These are phyloP conservation scores for Hortaea werneckii DNA, from an alignment of 2,329 filamentous ascomycete species.

Conservation along the genomic window DNA sequence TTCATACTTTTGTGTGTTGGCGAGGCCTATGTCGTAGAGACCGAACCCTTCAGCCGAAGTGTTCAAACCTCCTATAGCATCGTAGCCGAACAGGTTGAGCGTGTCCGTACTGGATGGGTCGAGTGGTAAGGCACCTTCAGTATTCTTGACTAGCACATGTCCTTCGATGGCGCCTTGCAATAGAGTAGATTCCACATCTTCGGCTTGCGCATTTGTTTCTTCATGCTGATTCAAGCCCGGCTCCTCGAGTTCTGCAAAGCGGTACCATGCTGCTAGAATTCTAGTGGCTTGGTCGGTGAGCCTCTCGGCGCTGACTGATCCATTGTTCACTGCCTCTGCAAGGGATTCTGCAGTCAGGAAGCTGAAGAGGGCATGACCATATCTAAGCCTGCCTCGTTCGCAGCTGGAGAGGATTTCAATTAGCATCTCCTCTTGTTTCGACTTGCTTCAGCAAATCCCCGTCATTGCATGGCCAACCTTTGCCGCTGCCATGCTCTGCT, in stretches of 20 bases:
- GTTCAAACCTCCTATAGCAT: not conserved
- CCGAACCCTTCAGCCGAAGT: too few species aligned
- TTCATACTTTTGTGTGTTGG: too few species aligned
- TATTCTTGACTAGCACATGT: conserved; percentile 55
- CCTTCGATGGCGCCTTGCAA: conserved; percentile 47
- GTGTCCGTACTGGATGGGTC: conserved; percentile 32
- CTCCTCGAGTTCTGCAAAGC: conserved; percentile 7
- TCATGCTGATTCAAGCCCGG: conserved; percentile 2
- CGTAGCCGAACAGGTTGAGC: not conserved
- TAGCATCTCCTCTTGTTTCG: too few species aligned
- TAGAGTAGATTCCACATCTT: conserved; percentile 32
- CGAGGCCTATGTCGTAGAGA: too few species aligned
- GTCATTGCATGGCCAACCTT: too few species aligned
- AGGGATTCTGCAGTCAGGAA: conserved; percentile 12
- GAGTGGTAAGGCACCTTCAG: conserved; percentile 45
- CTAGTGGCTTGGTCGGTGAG: conserved; percentile 22
- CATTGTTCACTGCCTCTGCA: conserved; percentile 20
- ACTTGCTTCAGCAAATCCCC: too few species aligned
- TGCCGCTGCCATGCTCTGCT: too few species aligned
- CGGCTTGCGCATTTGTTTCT: conserved; percentile 25
- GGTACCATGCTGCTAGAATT: conserved; percentile 16
- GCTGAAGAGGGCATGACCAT: conserved; percentile 16
- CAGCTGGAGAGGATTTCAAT: conserved; percentile 8
- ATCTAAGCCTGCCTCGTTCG: conserved; percentile 14
- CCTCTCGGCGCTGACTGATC: conserved; percentile 14